These are phyloP conservation scores for Colletotrichum phormii DNA, from an alignment of 2,329 filamentous ascomycete genomes.

Conservation along the genomic window DNA sequence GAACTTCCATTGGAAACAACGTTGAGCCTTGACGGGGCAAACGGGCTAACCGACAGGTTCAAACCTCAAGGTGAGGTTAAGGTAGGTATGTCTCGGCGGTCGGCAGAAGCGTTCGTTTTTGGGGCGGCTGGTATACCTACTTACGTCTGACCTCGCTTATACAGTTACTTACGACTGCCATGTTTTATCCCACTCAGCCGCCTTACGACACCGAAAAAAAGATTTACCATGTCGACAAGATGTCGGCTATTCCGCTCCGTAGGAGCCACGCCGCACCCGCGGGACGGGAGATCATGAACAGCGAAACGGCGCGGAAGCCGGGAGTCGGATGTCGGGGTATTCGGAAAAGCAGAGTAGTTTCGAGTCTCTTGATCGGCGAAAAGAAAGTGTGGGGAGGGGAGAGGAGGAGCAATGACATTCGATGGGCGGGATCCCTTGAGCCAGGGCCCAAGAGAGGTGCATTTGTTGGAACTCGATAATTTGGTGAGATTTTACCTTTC, in stretches of 20 bases:
- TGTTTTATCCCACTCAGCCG: not conserved
- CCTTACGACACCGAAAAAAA: not conserved
- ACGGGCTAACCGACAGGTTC: not conserved
- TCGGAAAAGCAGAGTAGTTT: not conserved
- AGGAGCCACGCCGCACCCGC: not conserved
- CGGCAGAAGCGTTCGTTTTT: too few species aligned
- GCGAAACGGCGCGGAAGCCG: slow-evolving; percentile 18
- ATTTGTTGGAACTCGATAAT: too few species aligned
- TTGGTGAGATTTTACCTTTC: too few species aligned
- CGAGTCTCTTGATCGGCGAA: not conserved
- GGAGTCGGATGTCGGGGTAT: slow-evolving; percentile 20
- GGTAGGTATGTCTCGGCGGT: not conserved
- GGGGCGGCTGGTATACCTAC: not conserved
- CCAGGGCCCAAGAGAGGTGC: not conserved
- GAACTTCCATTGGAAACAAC: not conserved
- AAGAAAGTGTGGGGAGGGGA: not conserved
- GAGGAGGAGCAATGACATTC: not conserved
- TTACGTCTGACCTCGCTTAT: slow-evolving; percentile 18
- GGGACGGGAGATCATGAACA: not conserved
- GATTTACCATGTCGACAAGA: not conserved
- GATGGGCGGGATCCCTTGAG: not conserved
- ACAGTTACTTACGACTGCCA: not conserved
- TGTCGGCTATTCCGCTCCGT: not conserved
- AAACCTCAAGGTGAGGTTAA: too few species aligned
- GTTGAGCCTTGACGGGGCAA: not conserved